Base-by-base conservation (phyloP, 2,329 filamentous ascomycete species). In the Penicillium palitans region DNA sequence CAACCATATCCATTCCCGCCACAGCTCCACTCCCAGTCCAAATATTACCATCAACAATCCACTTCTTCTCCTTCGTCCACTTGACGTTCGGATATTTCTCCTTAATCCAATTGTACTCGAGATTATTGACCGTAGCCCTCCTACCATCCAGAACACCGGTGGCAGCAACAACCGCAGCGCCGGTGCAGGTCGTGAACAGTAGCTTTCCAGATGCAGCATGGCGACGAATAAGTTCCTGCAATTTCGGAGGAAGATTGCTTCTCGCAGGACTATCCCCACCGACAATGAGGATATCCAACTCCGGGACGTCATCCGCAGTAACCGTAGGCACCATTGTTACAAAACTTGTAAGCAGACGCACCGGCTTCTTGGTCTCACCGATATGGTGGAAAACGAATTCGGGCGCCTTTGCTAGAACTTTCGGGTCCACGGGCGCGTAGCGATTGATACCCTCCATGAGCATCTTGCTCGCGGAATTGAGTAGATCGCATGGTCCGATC, bases 11-110 rank as follows among this genome's bases (percentile, higher is more conserved):
- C 68, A 80, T 81, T 0, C 79, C 80, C 6, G 79, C 78, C 17
- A 76, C 66, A 0, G 79, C 77, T 15, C 80, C 80, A 1, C 73
- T 73, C 0, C 74, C 76, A 2, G 79, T 81, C 80, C 80, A 81
- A 31, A 81, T 71, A 39, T 80, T 79, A 0, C 72, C 76, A 49
- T 81, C 78, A 0, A 76, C 57, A 55, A 80, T 67, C 78, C 79
- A 82, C 60, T 80, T 76, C 57, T 72, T 74, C 27, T 78, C 72
- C 29, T 62, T 68, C 1, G 72, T 73, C 41, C 41, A 44, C 13
- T 44, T 44, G 21, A 44, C 41, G 17, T 44, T 25, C 7, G 41
- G 41, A 21, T 44, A 44, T 6, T 17, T 44, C 41, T 44, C 25
- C 21, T 44, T 44, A 9, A 25, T 4, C 41, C 41, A 44, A 25